phyloP scores from a whole-genome alignment of 345 rosid genomes.

The Cardamine chenopodiifolia region DNA sequence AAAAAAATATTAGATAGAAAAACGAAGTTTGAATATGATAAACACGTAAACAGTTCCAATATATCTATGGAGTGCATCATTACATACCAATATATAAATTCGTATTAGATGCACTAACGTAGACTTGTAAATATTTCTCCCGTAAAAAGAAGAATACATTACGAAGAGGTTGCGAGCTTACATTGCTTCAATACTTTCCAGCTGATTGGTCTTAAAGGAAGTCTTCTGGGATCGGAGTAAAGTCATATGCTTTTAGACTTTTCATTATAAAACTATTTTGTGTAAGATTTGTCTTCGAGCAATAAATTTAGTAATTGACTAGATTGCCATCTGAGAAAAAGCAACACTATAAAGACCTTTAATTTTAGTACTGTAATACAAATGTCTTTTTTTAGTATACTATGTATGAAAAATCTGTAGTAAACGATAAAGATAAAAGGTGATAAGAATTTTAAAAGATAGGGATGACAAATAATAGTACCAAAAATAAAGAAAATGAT shows the following conservation, averaged over 20 bases:
- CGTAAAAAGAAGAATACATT: neutral
- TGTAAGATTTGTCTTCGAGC: constrained; percentile 9
- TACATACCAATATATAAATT: neutral
- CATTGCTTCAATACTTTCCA: constrained; percentile 9
- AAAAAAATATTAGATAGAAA: neutral
- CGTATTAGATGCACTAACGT: constrained; percentile 3
- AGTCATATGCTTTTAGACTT: constrained; percentile 29
- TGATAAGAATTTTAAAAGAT: neutral
- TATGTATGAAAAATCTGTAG: neutral
- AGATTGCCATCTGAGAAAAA: neutral
- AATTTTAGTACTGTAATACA: neutral
- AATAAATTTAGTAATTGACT: constrained; percentile 11
- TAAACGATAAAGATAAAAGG: neutral
- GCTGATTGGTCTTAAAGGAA: constrained; percentile 10
- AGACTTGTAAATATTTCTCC: neutral
- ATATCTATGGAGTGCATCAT: neutral
- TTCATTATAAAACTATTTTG: neutral
- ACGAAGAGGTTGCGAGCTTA: neutral
- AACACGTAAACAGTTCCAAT: neutral
- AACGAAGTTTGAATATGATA: neutral
- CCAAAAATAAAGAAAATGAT: neutral
- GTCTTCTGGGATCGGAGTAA: constrained; percentile 13
- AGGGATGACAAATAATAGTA: neutral
- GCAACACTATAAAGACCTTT: constrained; percentile 4
- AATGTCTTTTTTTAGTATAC: neutral